Evolutionary conservation across 495 filamentous ascomycete species (phyloP), one percentile per base, ranked within the genome.

Genomic region (Xylaria castorea): DNA sequence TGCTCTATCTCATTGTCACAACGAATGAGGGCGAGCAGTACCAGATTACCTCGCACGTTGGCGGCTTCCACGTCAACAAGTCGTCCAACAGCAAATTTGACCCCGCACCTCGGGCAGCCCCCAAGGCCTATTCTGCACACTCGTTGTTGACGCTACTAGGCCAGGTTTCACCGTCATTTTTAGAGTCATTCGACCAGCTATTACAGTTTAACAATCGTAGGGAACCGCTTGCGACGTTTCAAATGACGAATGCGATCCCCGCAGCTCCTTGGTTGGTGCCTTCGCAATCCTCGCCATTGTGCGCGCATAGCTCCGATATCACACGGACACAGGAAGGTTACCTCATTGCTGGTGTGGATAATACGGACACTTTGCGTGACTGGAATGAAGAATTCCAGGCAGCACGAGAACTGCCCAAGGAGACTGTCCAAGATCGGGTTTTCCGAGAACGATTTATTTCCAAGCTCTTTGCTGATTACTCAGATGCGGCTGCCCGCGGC

Each of bases 331-430:
- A 99, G 82, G 97, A 99, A 83, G 92, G 91, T 68, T 98, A 93
- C 80, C 85, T 99, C 71, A 88, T 97, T 57, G 87, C 92, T 42
- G 97, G 97, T 11, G 91, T 93, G 32, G 97, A 99, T 74, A 97
- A 94, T 75, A 91, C 94, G 0, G 97, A 99, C 75, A 95, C 96
- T 0, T 82, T 99, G 75, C 89, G 97, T 30, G 97, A 99, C 81
- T 99, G 97, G 94, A 99, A 99, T 78, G 97, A 99, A 81, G 97
- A 99, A 78, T 97, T 99, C 81, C 97, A 98, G 78, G 97, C 95
- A 7, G 97, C 96, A 5, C 90, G 93, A 76, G 97, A 99, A 78
- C 87, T 98, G 64, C 94, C 94, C 42, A 94, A 92, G 76, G 95
- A 98, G 58, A 92, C 90, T 42, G 93, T 98, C 25, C 95, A 98